phyloP scores from a whole-genome alignment of 495 filamentous ascomycete species.

The Filosporella fistucella region DNA sequence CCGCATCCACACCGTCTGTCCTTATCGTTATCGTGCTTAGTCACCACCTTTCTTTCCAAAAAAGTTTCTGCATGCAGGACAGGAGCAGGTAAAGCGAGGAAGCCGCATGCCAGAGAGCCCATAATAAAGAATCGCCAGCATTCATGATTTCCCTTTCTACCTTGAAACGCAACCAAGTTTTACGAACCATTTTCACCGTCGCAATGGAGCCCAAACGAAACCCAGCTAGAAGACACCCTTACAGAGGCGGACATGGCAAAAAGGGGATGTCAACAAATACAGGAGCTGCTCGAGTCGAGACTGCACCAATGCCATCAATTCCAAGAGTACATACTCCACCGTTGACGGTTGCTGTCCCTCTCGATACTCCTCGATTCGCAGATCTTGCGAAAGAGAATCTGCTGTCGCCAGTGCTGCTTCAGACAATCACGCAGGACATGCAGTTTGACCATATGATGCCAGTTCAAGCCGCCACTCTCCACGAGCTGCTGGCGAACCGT shows the following conservation, averaged over 20 bases:
- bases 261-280: slow-evolving; percentile 14
- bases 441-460: slow-evolving; percentile 41
- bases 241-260: slow-evolving; percentile 16
- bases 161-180: slow-evolving; percentile 7
- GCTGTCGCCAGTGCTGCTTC: slow-evolving; percentile 29
- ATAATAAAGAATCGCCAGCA: not conserved
- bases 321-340: slow-evolving; percentile 23
- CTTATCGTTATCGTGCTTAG: slow-evolving; percentile 16
- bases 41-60: not conserved
- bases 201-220: slow-evolving; percentile 16
- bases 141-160: slow-evolving; percentile 15
- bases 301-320: not conserved
- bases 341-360: slow-evolving; percentile 20
- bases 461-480: slow-evolving; percentile 37
- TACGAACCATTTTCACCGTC: slow-evolving; percentile 12
- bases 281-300: not conserved
- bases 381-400: slow-evolving; percentile 30
- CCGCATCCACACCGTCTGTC: too few relatives aligned
- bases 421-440: slow-evolving; percentile 34
- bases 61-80: slow-evolving; percentile 10
- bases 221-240: slow-evolving; percentile 11
- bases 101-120: not conserved
- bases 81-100: not conserved
- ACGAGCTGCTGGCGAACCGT: slow-evolving; percentile 29
- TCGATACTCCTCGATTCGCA: slow-evolving; percentile 30